Evolutionary conservation across 73 alveolate species (phyloP), one percentile per base, ranked within the genome.

Genomic region (Paramecium sexaurelia): DNA sequence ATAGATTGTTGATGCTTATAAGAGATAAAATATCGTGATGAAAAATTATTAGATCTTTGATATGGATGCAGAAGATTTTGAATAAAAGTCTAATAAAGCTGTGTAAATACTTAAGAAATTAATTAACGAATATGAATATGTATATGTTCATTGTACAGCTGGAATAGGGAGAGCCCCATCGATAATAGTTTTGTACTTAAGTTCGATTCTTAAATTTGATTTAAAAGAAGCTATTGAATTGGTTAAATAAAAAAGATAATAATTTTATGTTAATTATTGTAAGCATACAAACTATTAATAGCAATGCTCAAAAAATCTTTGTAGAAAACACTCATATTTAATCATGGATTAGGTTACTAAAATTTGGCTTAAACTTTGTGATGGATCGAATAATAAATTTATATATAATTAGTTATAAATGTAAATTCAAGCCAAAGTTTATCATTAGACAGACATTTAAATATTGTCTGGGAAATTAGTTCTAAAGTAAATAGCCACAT

Each of bases 101-200:
- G 90, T 45, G 3, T 41, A 37, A 43, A 22, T 24, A 3, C 27
- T 78, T 20, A 78, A 40, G 47, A 41, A 78, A 24, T 43, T 78
- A 45, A 78, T 78, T 19, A 45, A 78, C 41, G 27, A 78, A 45
- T 78, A 78, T 78, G 90, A 92, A 90, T 92, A 68, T 86, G 96
- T 95, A 19, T 95, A 95, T 92, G 95, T 95, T 10, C 97, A 95
- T 95, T 95, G 97, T 66, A 95, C 98, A 20, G 96, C 96, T 5
- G 98, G 98, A 35, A 93, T 95, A 91, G 82, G 95, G 26, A 93
- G 98, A 55, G 95, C 98, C 27, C 94, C 98, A n/a, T 91, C 96
- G 1, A 82, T 93, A 9, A 96, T 94, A 45, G 93, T 95, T 9
- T 67, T 95, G 15, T 95, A 95, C 68, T 78, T 95, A 55, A 57